Base-by-base conservation (phyloP, 306 rosid species). In the Sechiopsis laciniata region DNA sequence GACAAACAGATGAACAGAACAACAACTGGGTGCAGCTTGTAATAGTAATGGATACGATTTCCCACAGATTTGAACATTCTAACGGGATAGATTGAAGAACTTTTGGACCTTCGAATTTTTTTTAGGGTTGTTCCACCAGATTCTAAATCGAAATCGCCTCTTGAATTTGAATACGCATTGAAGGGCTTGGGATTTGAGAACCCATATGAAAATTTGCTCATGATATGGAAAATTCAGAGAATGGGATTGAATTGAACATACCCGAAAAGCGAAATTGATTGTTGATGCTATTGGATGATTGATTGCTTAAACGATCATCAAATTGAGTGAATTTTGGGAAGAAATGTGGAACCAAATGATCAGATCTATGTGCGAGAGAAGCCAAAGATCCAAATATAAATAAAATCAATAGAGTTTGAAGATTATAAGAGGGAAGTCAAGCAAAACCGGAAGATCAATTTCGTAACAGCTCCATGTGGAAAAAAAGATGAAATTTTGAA, bases 101-200 rank as follows among this genome's bases (percentile, higher is more conserved):
- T 79, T 77, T 74, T 88, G n/a, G 82, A 83, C 84, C 83, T 94
- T 35, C 95, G 81, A 51, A 74, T 50, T 83, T 87, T 85, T 80
- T 79, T 83, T 22, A 72, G 55, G 57, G 52, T n/a, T 64, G 52
- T 64, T 37, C 77, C 77, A 55, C 88, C 94, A 6, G 96, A 90
- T 89, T 93, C 98, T 73, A 90, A 77, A 79, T 89, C 97, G 61
- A 86, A 83, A 35, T 94, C 92, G 6, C 58, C 83, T 70, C 77
- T 82, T 42, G 84, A 81, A 83, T 86, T 87, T 53, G 92, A 85
- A 40, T n/a, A n/a, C n/a, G n/a, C n/a, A n/a, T 26, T 59, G 72
- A 92, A 92, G 72, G 95, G 79, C 78, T 87, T 93, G 26, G 87
- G 77, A 72, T 55, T 79, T 40, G 87, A 81, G 11, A 88, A 84